Evolutionary conservation across 768 basidiomycete species (phyloP).

Genomic region (Leucocoprinus birnbaumii): DNA sequence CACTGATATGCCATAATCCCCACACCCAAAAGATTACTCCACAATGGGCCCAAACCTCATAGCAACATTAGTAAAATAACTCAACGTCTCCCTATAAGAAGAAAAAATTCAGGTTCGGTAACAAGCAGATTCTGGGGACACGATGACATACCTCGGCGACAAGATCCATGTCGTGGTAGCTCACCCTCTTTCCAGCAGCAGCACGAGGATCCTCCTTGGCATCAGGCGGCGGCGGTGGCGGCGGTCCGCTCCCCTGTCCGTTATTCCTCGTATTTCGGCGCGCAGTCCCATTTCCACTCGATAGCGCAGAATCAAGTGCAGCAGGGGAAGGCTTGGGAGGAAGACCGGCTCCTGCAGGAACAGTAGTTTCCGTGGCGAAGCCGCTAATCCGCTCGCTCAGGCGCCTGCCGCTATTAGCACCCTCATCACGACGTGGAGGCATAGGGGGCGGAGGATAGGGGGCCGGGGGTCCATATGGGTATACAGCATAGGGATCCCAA

Average conservation of each 20-base stretch:
- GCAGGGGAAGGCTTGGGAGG: constrained; percentile 74
- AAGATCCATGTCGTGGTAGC: constrained; percentile 95
- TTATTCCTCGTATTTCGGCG: constrained; percentile 33
- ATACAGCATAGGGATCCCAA: constrained; percentile 39
- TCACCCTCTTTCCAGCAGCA: constrained; percentile 83
- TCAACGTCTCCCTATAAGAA: constrained; percentile 56
- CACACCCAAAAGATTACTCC: constrained; percentile 30
- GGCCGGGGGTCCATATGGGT: constrained; percentile 25
- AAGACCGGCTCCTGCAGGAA: constrained; percentile 68
- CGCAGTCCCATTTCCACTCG: constrained; percentile 45
- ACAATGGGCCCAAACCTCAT: constrained; percentile 3
- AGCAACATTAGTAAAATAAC: constrained; percentile 40
- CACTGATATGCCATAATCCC: constrained; percentile 21
- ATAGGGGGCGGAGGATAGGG: constrained; percentile 35
- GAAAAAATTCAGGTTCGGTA: background rate
- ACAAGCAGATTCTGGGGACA: constrained; percentile 1
- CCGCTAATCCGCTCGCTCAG: constrained; percentile 83
- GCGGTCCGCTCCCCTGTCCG: constrained; percentile 43
- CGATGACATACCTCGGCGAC: constrained; percentile 65
- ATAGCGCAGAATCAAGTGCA: constrained; percentile 48
- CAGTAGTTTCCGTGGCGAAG: constrained; percentile 49
- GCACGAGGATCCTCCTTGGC: constrained; percentile 93
- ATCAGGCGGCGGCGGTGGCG: constrained; percentile 82
- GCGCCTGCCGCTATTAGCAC: constrained; percentile 51
- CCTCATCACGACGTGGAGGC: constrained; percentile 55